These are phyloP conservation scores for Cercospora sesami DNA, from an alignment of 2,329 filamentous ascomycete genomes.

Conservation along the genomic window DNA sequence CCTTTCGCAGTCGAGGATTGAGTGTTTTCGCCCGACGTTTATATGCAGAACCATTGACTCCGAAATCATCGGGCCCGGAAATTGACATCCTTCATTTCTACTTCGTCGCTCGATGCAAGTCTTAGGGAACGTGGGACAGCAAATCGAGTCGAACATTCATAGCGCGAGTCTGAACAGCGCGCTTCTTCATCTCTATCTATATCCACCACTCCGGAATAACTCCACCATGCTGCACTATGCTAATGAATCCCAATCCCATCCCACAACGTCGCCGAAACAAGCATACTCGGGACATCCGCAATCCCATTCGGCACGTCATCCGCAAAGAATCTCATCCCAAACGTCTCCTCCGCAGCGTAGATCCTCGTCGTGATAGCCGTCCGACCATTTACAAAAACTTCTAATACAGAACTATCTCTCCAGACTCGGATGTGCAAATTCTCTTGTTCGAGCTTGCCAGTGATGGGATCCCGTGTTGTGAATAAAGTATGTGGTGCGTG, in stretches of 20 bases:
- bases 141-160: not conserved
- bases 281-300: slow-evolving; percentile 17
- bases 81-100: not conserved
- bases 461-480: slow-evolving; percentile 27
- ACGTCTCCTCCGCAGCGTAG: slow-evolving; percentile 31
- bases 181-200: not conserved
- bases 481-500: slow-evolving; percentile 52
- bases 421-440: slow-evolving; percentile 45
- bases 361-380: slow-evolving; percentile 44
- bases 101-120: not conserved
- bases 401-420: slow-evolving; percentile 47
- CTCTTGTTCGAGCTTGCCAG: slow-evolving; percentile 27
- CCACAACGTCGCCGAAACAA: slow-evolving; percentile 29
- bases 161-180: not conserved
- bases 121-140: not conserved
- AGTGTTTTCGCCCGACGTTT: not conserved
- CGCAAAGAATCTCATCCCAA: slow-evolving; percentile 31
- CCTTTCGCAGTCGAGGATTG: not conserved
- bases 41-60: not conserved
- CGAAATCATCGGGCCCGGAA: not conserved
- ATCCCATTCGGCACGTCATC: slow-evolving; percentile 22
- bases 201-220: not conserved
- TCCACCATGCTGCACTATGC: not conserved
- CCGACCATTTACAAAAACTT: slow-evolving; percentile 50
- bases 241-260: slow-evolving; percentile 26